Percentiles rank a stretch among this genome's conserved stretches.
These are phyloP conservation scores for Puccinia triticina DNA, from an alignment of 1,284 basidiomycete species.

Conservation along the genomic window DNA sequence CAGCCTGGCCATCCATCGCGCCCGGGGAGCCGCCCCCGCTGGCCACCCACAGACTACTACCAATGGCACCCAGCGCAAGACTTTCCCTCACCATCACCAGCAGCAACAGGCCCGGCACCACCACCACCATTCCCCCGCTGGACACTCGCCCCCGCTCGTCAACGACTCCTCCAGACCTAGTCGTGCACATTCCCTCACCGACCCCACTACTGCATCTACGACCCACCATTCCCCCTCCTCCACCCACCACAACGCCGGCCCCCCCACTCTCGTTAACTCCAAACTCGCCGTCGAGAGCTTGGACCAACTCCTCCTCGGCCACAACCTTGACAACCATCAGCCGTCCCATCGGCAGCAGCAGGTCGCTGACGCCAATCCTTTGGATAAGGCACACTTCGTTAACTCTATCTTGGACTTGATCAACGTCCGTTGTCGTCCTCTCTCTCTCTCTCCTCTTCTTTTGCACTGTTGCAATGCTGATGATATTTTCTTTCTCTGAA, in stretches of 20 bases:
- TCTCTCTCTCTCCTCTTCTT: not conserved
- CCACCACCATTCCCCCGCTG: not conserved
- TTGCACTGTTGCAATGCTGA: not conserved
- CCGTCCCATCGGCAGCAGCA: not conserved
- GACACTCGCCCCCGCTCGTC: not conserved
- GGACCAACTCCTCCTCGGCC: not conserved
- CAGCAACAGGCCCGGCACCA: slow-evolving; percentile 8
- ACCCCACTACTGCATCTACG: not conserved
- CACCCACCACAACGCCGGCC: not conserved
- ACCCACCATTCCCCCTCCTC: not conserved
- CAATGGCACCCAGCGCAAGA: not conserved
- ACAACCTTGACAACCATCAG: not conserved
- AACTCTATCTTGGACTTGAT: slow-evolving; percentile 32
- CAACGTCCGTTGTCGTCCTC: slow-evolving; percentile 13
- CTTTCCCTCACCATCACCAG: no score
- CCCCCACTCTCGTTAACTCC: not conserved
- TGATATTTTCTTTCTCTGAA: not conserved
- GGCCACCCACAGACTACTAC: not conserved
- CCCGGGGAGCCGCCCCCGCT: not conserved
- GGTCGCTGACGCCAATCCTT: slow-evolving; percentile 1
- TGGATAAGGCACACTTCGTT: slow-evolving; percentile 30
- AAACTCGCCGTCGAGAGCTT: slow-evolving; percentile 4
- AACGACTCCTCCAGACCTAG: slow-evolving; percentile 23
- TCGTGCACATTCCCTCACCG: not conserved
- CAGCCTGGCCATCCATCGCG: not conserved